Percentiles rank a stretch among this genome's conserved stretches.
These are phyloP conservation scores for Sugiyamaella americana DNA, from an alignment of 805 yeast species.

Conservation along the genomic window DNA sequence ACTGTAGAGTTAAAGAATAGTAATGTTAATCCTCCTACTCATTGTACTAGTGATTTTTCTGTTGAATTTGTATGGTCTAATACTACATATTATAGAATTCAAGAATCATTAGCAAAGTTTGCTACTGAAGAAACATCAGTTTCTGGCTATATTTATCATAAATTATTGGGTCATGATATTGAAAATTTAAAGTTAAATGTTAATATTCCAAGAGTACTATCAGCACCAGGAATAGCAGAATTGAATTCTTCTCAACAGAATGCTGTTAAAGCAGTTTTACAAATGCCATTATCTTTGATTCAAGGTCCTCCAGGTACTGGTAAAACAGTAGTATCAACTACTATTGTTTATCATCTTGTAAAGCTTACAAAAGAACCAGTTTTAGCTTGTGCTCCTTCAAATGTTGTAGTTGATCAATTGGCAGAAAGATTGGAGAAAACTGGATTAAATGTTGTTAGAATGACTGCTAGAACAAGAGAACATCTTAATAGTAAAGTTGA, in stretches of 20 bases:
- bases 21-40: constrained; percentile 42
- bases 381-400: constrained; percentile 91
- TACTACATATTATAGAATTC: constrained; percentile 77
- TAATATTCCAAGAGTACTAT: constrained; percentile 52
- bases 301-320: constrained; percentile 99
- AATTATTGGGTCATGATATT: constrained; percentile 73
- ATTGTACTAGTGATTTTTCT: constrained; percentile 59
- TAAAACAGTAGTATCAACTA: constrained; percentile 88
- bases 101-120: constrained; percentile 62
- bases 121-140: constrained; percentile 66
- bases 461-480: constrained; percentile 73
- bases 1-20: constrained; percentile 57
- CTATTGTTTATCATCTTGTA: constrained; percentile 71
- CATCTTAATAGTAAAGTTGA: constrained; percentile 64
- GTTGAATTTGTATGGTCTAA: constrained; percentile 91
- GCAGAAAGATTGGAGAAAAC: constrained; percentile 63
- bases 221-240: constrained; percentile 60
- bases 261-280: constrained; percentile 66
- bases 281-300: constrained; percentile 68
- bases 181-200: constrained; percentile 41
- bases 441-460: constrained; percentile 71
- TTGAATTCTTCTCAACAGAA: constrained; percentile 72
- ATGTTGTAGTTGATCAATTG: constrained; percentile 90
- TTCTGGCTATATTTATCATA: constrained; percentile 68
- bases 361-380: constrained; percentile 57